A percentile compares a stretch with the other conserved stretches of the same genome.
These are phyloP conservation scores for Striga hermonthica DNA, from an alignment of 305 asterid genomes.

Conservation along the genomic window DNA sequence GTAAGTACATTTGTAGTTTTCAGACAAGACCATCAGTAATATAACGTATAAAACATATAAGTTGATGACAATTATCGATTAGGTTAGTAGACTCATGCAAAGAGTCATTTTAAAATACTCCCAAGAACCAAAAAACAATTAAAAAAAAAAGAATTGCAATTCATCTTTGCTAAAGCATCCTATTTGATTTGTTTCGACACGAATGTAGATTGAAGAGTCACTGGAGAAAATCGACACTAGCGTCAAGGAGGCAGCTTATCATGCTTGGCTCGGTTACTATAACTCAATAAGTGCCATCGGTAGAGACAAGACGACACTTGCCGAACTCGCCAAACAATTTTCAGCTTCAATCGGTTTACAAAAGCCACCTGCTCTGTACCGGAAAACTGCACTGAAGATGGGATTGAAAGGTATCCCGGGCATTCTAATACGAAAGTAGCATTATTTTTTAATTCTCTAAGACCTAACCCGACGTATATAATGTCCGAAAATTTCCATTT, in stretches of 20 bases:
- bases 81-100: no score
- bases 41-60: no score
- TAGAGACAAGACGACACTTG: conserved; percentile 75
- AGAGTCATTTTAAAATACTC: no score
- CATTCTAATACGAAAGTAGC: conserved; percentile 57
- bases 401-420: conserved; percentile 83
- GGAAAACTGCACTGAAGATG: conserved; percentile 83
- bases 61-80: no score
- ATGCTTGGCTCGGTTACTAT: conserved; percentile 87
- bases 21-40: no score
- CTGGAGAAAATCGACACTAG: conserved; percentile 60
- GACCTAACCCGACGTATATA: conserved; percentile 8
- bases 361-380: conserved; percentile 71
- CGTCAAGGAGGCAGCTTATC: conserved; percentile 80
- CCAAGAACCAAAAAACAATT: background rate
- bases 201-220: conserved; percentile 58
- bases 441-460: background rate
- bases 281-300: conserved; percentile 64
- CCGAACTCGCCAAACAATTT: conserved; percentile 69
- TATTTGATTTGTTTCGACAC: background rate
- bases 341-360: conserved; percentile 67
- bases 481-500: background rate
- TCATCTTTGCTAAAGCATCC: background rate
- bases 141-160: background rate
- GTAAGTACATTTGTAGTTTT: no score